Percentiles rank a stretch among this genome's conserved stretches.
These are phyloP conservation scores for Sinapis alba DNA, from an alignment of 441 rosid species.

Conservation along the genomic window DNA sequence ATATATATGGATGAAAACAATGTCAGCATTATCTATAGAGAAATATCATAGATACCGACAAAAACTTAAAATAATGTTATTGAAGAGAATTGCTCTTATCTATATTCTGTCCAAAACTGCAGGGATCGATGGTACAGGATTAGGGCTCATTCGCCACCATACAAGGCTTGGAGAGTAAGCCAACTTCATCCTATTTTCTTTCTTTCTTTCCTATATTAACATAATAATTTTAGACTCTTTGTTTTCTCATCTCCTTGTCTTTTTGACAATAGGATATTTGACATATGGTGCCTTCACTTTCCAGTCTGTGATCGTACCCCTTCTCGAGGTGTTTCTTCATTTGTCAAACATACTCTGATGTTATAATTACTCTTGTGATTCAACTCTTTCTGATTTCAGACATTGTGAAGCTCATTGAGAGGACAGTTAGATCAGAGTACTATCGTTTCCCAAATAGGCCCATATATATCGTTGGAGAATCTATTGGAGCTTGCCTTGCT, in stretches of 20 bases:
- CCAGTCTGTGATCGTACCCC: conserved; percentile 65
- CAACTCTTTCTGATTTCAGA: conserved; percentile 9
- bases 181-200: not conserved
- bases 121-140: conserved; percentile 92
- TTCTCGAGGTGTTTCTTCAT: conserved; percentile 44
- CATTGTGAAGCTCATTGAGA: conserved; percentile 58
- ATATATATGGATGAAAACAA: not conserved
- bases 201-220: not conserved
- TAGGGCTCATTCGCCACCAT: conserved; percentile 76
- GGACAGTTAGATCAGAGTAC: conserved; percentile 47
- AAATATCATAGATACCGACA: too few relatives aligned
- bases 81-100: not conserved
- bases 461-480: conserved; percentile 76
- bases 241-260: not conserved
- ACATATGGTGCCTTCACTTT: conserved; percentile 64
- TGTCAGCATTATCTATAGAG: too few relatives aligned
- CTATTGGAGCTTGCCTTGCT: conserved; percentile 73
- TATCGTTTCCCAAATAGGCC: conserved; percentile 52
- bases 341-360: not conserved
- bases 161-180: conserved; percentile 49
- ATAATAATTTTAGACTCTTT: not conserved
- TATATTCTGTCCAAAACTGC: conserved; percentile 1
- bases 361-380: not conserved
- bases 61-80: too few relatives aligned
- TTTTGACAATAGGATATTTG: conserved; percentile 44